Percentiles rank a stretch among this genome's conserved stretches.
Conservation (phyloP, 75 land plant genomes). For the Cryptomeria japonica region DNA sequence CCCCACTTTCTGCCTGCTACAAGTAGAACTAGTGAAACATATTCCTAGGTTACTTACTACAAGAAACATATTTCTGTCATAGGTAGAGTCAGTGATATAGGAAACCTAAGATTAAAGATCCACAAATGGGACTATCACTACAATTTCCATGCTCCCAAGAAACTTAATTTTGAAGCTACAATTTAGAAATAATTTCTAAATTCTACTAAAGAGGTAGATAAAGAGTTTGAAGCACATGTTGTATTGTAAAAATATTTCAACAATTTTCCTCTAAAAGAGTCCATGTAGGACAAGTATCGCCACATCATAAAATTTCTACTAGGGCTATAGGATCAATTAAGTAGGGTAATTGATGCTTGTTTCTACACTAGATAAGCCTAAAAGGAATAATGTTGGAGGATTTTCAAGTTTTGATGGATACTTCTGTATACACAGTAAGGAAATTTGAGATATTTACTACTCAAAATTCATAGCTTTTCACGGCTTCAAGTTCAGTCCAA, state of each 20-base stretch:
- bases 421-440: no score
- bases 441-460: no score
- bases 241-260: not conserved
- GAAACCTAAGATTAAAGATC: not conserved
- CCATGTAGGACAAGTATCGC: not conserved
- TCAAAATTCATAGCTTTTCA: no score
- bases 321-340: no score
- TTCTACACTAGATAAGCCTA: no score
- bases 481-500: no score
- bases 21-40: not conserved
- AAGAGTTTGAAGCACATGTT: no score
- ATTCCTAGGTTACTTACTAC: not conserved
- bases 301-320: not conserved
- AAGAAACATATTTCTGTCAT: not conserved
- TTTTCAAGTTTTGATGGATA: no score
- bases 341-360: no score
- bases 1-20: not conserved
- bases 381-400: no score
- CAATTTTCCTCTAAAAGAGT: not conserved
- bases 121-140: not conserved
- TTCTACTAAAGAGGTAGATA: no score
- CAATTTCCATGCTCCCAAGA: conserved; percentile 1
- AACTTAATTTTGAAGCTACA: not conserved
- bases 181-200: not conserved
- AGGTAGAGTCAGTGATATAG: not conserved